Base-by-base conservation (phyloP, 2,329 filamentous ascomycete genomes). In the Zopfia rhizophila region DNA sequence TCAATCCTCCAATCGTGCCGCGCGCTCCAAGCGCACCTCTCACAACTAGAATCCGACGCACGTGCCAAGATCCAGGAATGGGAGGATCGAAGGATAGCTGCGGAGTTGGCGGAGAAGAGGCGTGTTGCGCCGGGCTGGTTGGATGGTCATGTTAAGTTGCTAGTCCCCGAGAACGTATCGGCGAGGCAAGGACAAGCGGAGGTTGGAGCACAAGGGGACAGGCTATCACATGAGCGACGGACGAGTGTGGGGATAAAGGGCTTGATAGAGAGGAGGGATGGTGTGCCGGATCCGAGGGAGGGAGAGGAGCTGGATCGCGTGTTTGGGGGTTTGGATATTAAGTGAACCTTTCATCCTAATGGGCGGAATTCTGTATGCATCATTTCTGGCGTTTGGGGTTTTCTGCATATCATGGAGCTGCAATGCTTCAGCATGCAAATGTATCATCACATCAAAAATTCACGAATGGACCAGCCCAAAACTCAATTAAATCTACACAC, bases 1-100 rank as follows among this genome's bases (percentile, higher is more conserved):
- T 87, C 92, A 58, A 96, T 99, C 63, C 81, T 92, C 14, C 82
- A 85, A 11, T 91, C 90, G 17, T 97, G 93, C 74, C 82, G 83
- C 51, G 86, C 88, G 6, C 81, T 99, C 29, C 85, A 89, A 58
- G 81, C 83, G 1, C 90, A 97, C 71, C 78, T 99, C 10, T 76
- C 83, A 18, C 83, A 85, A 56, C 79, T 90, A 55, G 82, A 87
- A 55, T 78, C 80, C 3, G 86, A 90, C 24, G 89, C 89, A 2
- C 82, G 88, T 52, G 75, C 78, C 24, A 83, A 87, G 41, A 77
- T 97, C 42, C 74, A 78, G 39, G 82, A 82, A 14, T 90, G 94
- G 75, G 86, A 94, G 58, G 83, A 87, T 49, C 79, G 73, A 3
- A 83, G 89, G 46, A 74, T 71, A 45, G 82, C 80, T 27, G 78